phyloP scores from a whole-genome alignment of 495 filamentous ascomycete genomes.

The Chaetomium fimeti region DNA sequence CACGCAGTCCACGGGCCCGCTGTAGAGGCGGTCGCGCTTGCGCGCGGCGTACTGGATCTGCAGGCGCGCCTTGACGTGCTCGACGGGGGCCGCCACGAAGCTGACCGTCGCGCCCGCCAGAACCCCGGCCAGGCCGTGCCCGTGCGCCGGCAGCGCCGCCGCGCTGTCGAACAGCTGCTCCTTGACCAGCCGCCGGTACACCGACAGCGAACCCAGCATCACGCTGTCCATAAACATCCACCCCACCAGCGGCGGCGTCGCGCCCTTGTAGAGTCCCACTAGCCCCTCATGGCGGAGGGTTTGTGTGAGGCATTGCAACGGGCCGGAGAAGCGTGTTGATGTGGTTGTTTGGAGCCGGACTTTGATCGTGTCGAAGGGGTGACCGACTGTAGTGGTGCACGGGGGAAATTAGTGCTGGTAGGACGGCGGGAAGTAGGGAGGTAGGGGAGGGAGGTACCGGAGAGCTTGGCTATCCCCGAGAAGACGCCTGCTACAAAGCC shows the following conservation, averaged over 20 bases:
- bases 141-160: conserved; percentile 63
- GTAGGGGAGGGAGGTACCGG: conserved; percentile 53
- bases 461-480: conserved; percentile 86
- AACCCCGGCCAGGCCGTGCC: conserved; percentile 82
- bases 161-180: conserved; percentile 71
- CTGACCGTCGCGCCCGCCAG: conserved; percentile 85
- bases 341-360: conserved; percentile 90
- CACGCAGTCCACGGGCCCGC: conserved; percentile 80
- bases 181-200: conserved; percentile 79
- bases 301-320: conserved; percentile 78
- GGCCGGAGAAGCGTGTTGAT: conserved; percentile 73
- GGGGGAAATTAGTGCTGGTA: conserved; percentile 6
- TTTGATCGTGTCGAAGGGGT: conserved; percentile 91
- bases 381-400: conserved; percentile 40
- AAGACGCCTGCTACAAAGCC: conserved; percentile 95
- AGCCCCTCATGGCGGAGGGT: conserved; percentile 80
- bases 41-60: conserved; percentile 85
- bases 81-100: conserved; percentile 89
- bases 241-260: conserved; percentile 83
- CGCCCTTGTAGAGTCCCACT: conserved; percentile 81
- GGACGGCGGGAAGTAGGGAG: background rate
- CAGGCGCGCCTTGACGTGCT: conserved; percentile 91
- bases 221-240: conserved; percentile 99
- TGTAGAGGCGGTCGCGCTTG: conserved; percentile 73
- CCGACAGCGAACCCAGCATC: conserved; percentile 88